Evolutionary conservation across 176 grass and related monocot genomes (phyloP).

Genomic region (Cenchrus fungigraminus): DNA sequence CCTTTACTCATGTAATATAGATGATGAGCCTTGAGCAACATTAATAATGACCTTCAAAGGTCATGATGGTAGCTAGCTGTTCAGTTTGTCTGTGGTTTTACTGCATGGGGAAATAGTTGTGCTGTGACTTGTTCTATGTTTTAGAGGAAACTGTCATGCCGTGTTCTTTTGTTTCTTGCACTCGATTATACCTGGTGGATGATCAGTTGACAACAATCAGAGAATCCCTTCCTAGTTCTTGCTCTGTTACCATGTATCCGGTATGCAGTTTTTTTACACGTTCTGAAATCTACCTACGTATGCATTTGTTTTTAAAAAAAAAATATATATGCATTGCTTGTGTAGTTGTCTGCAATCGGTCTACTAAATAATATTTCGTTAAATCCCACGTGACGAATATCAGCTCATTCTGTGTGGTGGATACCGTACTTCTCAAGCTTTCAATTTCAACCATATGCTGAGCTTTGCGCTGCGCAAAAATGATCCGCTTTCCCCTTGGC

Average conservation of each 20-base stretch:
- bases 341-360: background rate
- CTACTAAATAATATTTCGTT: background rate
- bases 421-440: background rate
- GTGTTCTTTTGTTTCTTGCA: background rate
- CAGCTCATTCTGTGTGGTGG: background rate
- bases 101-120: conserved; percentile 14
- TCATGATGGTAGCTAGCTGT: conserved; percentile 43
- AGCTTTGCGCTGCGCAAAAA: background rate
- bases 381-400: background rate
- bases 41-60: conserved; percentile 32
- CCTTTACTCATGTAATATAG: conserved; percentile 54
- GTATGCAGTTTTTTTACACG: background rate
- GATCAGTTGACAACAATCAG: background rate
- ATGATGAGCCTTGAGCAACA: conserved; percentile 25
- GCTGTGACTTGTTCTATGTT: conserved; percentile 24
- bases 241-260: background rate
- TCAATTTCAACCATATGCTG: background rate
- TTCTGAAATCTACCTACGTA: no score
- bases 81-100: conserved; percentile 42
- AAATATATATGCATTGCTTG: background rate
- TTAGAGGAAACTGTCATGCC: background rate
- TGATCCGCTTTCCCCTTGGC: background rate
- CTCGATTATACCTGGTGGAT: background rate
- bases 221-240: background rate
- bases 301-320: no score